phyloP scores from a whole-genome alignment of 2,329 filamentous ascomycete species.

The Boeremia lycopersici region DNA sequence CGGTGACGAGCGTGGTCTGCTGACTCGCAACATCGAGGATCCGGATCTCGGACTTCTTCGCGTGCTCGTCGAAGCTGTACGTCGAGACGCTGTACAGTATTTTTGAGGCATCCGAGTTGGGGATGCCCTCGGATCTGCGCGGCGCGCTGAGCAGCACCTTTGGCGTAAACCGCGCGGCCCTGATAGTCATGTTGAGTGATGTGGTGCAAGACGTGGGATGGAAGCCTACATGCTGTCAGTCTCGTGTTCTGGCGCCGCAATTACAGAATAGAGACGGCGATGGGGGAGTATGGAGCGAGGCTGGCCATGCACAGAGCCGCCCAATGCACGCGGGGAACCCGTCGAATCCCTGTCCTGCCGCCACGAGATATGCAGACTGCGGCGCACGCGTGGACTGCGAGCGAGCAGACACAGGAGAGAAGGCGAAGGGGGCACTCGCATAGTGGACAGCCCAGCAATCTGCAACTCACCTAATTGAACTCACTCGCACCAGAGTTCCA shows the following conservation, averaged over 20 bases:
- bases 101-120: constrained; percentile 70
- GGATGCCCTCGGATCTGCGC: constrained; percentile 70
- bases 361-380: not conserved
- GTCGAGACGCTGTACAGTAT: constrained; percentile 73
- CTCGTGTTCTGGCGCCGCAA: constrained; percentile 7
- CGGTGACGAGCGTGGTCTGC: constrained; percentile 68
- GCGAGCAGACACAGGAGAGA: not conserved
- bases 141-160: constrained; percentile 78
- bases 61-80: constrained; percentile 80
- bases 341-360: constrained; percentile 3
- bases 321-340: constrained; percentile 1
- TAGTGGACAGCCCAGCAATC: not conserved
- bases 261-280: constrained; percentile 12
- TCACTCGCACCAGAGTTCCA: not conserved
- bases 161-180: constrained; percentile 73
- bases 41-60: constrained; percentile 70
- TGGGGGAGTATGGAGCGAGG: not conserved
- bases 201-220: not conserved
- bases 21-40: constrained; percentile 72
- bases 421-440: not conserved
- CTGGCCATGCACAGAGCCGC: not conserved
- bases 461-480: constrained; percentile 6
- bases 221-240: constrained; percentile 18
- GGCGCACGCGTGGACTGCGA: not conserved
- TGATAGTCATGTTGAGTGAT: constrained; percentile 66